These are phyloP conservation scores for Sporothrix humicola DNA, from an alignment of 2,329 filamentous ascomycete genomes.

Conservation along the genomic window DNA sequence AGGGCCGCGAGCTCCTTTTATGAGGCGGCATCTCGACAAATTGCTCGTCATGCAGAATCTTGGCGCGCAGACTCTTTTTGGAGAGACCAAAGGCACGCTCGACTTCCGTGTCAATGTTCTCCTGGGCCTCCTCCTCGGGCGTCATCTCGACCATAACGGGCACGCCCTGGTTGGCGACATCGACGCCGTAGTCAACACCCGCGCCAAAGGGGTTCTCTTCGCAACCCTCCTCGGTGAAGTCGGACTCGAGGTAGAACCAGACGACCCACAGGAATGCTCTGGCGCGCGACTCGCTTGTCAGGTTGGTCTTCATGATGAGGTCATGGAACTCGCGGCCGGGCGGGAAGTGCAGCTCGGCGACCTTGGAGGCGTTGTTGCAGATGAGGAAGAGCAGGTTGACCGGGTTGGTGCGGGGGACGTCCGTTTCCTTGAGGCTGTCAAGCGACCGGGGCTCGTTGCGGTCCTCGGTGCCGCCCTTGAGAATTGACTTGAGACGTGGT, in stretches of 20 bases:
- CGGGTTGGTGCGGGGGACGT: conserved; percentile 82
- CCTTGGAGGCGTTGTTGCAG: conserved; percentile 84
- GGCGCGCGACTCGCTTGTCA: conserved; percentile 82
- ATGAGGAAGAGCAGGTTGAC: conserved; percentile 97
- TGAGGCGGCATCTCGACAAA: conserved; percentile 65
- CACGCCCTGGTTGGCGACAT: conserved; percentile 71
- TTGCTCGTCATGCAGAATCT: conserved; percentile 77
- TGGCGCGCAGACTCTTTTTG: conserved; percentile 75
- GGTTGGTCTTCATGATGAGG: conserved; percentile 86
- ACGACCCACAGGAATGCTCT: conserved; percentile 94
- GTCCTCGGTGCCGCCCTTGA: conserved; percentile 96
- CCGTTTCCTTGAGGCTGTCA: conserved; percentile 74
- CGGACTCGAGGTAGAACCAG: conserved; percentile 98
- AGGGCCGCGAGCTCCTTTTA: conserved; percentile 58
- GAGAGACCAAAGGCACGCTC: conserved; percentile 73
- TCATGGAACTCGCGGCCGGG: conserved; percentile 90
- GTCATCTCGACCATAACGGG: conserved; percentile 70
- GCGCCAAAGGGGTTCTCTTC: conserved; percentile 88
- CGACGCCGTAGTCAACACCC: conserved; percentile 68
- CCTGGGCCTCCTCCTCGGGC: conserved; percentile 66
- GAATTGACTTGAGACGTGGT: conserved; percentile 91
- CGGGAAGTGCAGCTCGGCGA: conserved; percentile 92
- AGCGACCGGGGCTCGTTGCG: conserved; percentile 80
- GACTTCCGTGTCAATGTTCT: conserved; percentile 76
- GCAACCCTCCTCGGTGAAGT: conserved; percentile 87